phyloP scores from a whole-genome alignment of 2,329 filamentous ascomycete genomes.

The Cytospora piceicola region DNA sequence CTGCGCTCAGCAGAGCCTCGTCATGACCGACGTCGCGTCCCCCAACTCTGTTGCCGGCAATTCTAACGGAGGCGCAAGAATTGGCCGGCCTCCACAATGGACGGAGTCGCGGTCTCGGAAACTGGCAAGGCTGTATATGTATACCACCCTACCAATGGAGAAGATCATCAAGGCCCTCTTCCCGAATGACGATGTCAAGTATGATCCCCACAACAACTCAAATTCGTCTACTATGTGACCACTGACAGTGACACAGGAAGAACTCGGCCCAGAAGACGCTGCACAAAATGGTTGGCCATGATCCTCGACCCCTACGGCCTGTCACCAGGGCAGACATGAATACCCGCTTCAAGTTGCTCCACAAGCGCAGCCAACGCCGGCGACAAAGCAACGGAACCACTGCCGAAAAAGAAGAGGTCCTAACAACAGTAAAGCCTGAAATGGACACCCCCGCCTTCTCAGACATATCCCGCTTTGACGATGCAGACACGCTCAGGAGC shows the following conservation, averaged over 20 bases:
- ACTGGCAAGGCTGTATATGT: conserved; percentile 60
- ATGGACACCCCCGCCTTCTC: conserved; percentile 24
- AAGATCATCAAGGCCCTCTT: conserved; percentile 53
- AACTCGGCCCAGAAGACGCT: conserved; percentile 64
- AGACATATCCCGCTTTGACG: conserved; percentile 20
- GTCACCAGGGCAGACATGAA: conserved; percentile 55
- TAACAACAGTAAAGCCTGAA: conserved; percentile 19
- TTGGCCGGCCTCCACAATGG: conserved; percentile 62
- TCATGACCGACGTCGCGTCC: conserved; percentile 22
- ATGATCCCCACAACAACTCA: conserved; percentile 40
- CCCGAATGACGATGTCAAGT: conserved; percentile 46
- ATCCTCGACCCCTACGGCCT: conserved; percentile 61
- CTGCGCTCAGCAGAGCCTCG: conserved; percentile 23
- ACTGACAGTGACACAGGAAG: conserved; percentile 44
- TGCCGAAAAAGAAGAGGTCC: conserved; percentile 26
- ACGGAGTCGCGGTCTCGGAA: conserved; percentile 56
- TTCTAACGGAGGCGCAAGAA: conserved; percentile 35
- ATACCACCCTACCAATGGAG: conserved; percentile 56
- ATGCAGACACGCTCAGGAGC: conserved; percentile 15
- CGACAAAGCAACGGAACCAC: conserved; percentile 31
- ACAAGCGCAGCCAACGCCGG: conserved; percentile 38
- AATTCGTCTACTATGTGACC: conserved; percentile 4
- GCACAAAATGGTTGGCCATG: conserved; percentile 59
- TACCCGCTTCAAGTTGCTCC: conserved; percentile 51
- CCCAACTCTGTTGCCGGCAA: conserved; percentile 21